Evolutionary conservation across 2,329 filamentous ascomycete species (phyloP).

Genomic region (Drechslerella dactyloides): DNA sequence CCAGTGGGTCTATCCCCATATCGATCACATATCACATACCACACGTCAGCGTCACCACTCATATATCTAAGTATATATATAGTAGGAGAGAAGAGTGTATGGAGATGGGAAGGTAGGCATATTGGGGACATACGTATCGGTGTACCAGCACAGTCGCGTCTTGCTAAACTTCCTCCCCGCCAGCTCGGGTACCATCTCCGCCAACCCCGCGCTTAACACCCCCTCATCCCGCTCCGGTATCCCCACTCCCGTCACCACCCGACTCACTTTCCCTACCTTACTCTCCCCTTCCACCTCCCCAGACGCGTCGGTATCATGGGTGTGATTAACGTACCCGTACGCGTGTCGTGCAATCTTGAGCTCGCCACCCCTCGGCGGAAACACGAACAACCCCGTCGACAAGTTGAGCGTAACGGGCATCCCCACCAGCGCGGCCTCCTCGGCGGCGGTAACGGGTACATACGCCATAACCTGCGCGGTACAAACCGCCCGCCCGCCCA

Average conservation of each 20-base stretch:
- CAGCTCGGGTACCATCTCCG: conserved; percentile 68
- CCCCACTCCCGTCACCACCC: conserved; percentile 60
- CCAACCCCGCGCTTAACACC: conserved; percentile 68
- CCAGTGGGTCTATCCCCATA: conserved; percentile 61
- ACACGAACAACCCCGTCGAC: conserved; percentile 68
- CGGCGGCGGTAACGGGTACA: conserved; percentile 73
- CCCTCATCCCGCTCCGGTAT: conserved; percentile 68
- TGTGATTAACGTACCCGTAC: conserved; percentile 68
- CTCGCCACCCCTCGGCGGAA: conserved; percentile 68
- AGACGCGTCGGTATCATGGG: conserved; percentile 54
- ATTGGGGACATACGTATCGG: conserved; percentile 69
- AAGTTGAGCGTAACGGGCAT: conserved; percentile 78
- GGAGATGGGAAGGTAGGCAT: conserved; percentile 58
- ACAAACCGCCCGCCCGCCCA: conserved; percentile 76
- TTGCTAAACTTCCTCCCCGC: conserved; percentile 67
- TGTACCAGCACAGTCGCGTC: conserved; percentile 76
- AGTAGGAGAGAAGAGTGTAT: background rate
- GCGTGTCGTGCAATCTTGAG: conserved; percentile 74
- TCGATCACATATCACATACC: too few species aligned
- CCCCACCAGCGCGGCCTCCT: conserved; percentile 69
- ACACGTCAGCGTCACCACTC: background rate
- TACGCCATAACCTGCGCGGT: conserved; percentile 85
- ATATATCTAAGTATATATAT: background rate
- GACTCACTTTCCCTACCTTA: conserved; percentile 24
- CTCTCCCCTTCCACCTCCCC: conserved; percentile 32